phyloP scores from a whole-genome alignment of 2,329 filamentous ascomycete genomes.

The Monilinia polystroma region DNA sequence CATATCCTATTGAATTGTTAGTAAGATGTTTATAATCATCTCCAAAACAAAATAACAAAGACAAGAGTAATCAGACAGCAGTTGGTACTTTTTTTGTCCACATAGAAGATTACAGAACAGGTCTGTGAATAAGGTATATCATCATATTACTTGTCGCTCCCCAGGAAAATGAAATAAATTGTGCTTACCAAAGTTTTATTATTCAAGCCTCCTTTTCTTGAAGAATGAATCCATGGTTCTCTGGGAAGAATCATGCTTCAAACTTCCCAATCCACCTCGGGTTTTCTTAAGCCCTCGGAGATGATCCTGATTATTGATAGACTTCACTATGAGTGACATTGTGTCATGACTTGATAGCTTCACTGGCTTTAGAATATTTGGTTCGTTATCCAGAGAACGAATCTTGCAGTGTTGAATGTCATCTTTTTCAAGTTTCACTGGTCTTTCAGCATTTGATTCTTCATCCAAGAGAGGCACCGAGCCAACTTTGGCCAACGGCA shows the following conservation, averaged over 20 bases:
- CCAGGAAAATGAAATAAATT: conserved; percentile 30
- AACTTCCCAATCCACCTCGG: conserved; percentile 77
- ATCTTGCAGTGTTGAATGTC: neutral
- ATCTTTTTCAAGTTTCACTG: neutral
- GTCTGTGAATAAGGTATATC: conserved; percentile 74
- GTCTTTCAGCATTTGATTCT: neutral
- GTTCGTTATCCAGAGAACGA: neutral
- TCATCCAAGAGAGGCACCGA: neutral
- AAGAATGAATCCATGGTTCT: conserved; percentile 78
- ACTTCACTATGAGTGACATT: conserved; percentile 53
- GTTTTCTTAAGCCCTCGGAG: conserved; percentile 74
- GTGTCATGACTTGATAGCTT: neutral
- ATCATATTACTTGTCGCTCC: conserved; percentile 55
- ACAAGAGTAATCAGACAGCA: conserved; percentile 66
- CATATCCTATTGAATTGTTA: conserved; percentile 21
- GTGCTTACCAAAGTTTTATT: conserved; percentile 18
- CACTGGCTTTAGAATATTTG: neutral
- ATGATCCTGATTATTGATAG: conserved; percentile 70
- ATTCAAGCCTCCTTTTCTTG: conserved; percentile 50
- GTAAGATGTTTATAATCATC: conserved; percentile 1
- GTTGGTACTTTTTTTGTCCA: conserved; percentile 73
- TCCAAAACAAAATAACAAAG: conserved; percentile 8
- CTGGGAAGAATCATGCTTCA: conserved; percentile 72
- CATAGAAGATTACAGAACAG: conserved; percentile 72
- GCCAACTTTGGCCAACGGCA: conserved; percentile 5